These are phyloP conservation scores for Hypericum androsaemum DNA, from an alignment of 345 rosid species.

Conservation along the genomic window DNA sequence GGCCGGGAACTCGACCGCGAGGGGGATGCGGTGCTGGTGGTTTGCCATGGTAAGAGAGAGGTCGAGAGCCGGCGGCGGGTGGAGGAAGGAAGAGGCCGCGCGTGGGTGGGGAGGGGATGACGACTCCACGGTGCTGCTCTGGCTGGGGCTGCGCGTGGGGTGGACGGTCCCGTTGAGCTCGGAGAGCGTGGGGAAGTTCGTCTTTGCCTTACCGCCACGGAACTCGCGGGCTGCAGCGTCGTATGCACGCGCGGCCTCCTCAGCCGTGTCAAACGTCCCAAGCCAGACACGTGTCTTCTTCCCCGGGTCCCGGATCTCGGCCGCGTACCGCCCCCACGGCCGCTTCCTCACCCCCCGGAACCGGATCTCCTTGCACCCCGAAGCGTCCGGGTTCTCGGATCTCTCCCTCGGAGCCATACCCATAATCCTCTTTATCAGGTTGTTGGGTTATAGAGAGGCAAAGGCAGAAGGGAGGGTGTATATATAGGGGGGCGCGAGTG, in stretches of 20 bases:
- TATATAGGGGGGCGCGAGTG: background rate
- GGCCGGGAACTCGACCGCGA: slow-evolving; percentile 9
- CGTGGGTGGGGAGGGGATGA: slow-evolving; percentile 44
- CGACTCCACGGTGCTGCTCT: slow-evolving; percentile 68
- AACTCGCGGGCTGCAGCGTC: slow-evolving; percentile 80
- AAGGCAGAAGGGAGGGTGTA: background rate
- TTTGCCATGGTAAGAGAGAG: slow-evolving; percentile 33
- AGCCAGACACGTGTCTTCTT: slow-evolving; percentile 95
- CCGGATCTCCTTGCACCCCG: slow-evolving; percentile 44
- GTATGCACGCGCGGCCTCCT: slow-evolving; percentile 91
- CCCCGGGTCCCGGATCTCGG: slow-evolving; percentile 93
- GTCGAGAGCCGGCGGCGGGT: slow-evolving; percentile 28
- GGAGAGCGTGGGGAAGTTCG: slow-evolving; percentile 42
- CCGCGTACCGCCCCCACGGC: slow-evolving; percentile 94
- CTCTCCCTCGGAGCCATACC: slow-evolving; percentile 45
- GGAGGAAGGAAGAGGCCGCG: background rate
- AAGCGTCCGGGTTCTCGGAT: slow-evolving; percentile 11
- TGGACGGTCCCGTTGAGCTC: slow-evolving; percentile 24
- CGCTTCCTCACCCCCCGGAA: slow-evolving; percentile 85
- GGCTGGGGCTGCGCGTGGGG: slow-evolving; percentile 55
- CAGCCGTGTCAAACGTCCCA: slow-evolving; percentile 83
- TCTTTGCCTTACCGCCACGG: slow-evolving; percentile 77
- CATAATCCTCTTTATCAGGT: background rate
- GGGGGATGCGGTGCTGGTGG: slow-evolving; percentile 11
- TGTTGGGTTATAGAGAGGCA: slow-evolving; percentile 1